These are phyloP conservation scores for Coffea canephora DNA, from an alignment of 257 asterid genomes.

Conservation along the genomic window DNA sequence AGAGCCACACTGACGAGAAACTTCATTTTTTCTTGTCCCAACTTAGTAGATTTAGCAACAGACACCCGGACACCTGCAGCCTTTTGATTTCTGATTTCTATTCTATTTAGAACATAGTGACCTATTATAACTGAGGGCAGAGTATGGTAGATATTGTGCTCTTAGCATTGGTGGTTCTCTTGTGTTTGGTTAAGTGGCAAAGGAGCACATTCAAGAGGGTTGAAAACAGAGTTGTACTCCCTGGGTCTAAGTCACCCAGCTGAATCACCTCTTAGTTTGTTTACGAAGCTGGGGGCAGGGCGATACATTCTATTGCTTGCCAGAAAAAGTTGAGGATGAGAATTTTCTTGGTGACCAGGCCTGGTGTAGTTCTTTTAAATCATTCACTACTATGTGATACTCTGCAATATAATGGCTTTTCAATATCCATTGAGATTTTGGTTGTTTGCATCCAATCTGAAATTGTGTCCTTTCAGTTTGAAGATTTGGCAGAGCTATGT, in stretches of 20 bases:
- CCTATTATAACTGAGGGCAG: background rate
- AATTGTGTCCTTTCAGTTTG: constrained; percentile 42
- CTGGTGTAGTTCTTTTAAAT: background rate
- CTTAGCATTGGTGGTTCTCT: background rate
- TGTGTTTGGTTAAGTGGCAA: background rate
- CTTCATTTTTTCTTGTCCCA: background rate
- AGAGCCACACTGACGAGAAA: background rate
- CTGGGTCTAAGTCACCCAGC: background rate
- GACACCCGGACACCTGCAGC: background rate
- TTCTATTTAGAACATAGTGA: background rate
- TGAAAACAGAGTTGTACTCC: background rate
- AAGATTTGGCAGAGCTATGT: constrained; percentile 68
- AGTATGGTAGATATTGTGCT: background rate
- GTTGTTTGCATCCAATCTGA: constrained; percentile 11
- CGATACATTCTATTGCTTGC: background rate
- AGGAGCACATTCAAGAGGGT: background rate
- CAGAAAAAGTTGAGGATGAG: background rate
- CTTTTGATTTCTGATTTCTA: background rate
- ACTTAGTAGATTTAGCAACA: background rate
- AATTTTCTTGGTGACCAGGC: background rate
- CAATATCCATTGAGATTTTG: constrained; percentile 16
- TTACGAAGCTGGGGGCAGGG: background rate
- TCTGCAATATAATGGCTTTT: background rate
- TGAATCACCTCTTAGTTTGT: background rate
- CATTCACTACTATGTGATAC: background rate